Evolutionary conservation across 106 monocot species (phyloP).

Genomic region (Allium fistulosum): DNA sequence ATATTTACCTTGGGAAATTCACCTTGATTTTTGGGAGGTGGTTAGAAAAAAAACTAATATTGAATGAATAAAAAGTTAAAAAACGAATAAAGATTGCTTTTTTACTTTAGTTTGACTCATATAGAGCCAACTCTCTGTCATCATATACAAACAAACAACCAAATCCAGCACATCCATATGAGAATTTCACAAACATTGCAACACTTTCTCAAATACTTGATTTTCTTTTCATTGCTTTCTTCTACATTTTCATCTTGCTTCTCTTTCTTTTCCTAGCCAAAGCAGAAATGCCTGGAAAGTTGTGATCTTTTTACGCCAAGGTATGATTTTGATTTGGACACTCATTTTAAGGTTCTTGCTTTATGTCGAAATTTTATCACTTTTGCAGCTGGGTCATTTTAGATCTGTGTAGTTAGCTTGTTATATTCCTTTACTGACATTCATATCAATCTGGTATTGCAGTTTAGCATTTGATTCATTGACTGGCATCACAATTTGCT

Average conservation of each 20-base stretch:
- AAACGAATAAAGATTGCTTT: background rate
- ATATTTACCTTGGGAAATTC: background rate
- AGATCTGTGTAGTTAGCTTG: no score
- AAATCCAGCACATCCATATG: background rate
- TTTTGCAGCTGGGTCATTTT: no score
- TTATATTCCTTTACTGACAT: no score
- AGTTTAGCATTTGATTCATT: background rate
- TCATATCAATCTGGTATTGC: no score
- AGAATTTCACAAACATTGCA: background rate
- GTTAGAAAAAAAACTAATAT: background rate
- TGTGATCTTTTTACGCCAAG: conserved; percentile 13
- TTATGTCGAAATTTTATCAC: no score
- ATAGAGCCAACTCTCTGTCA: background rate
- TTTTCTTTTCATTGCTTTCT: background rate
- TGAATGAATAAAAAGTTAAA: background rate
- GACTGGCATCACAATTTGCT: background rate
- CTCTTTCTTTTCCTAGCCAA: conserved; percentile 2
- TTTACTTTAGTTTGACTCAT: conserved; percentile 3
- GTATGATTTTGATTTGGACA: conserved; percentile 4
- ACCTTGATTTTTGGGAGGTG: background rate
- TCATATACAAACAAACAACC: conserved; percentile 7
- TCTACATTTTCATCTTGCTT: background rate
- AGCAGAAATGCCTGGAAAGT: conserved; percentile 7
- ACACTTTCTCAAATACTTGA: background rate
- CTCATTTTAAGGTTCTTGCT: no score